phyloP scores from a whole-genome alignment of 140 eudicot species.

The Oenanthe javanica region DNA sequence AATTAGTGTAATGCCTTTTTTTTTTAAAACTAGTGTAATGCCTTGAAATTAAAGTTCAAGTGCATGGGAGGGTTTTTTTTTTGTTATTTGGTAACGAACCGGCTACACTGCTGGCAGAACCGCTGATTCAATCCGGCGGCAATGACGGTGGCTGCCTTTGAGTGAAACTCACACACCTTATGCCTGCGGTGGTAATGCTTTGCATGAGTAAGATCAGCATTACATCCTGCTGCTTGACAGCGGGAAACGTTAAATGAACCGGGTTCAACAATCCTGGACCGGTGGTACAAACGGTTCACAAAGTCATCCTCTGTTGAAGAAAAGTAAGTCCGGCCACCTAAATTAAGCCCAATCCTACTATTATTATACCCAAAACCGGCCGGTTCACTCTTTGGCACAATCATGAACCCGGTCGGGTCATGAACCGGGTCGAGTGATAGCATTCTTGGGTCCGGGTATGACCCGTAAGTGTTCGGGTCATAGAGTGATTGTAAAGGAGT shows the following conservation, averaged over 20 bases:
- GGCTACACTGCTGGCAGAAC: constrained; percentile 99
- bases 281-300: constrained; percentile 83
- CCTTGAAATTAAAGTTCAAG: too few species aligned
- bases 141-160: constrained; percentile 94
- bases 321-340: constrained; percentile 93
- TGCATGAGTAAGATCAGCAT: constrained; percentile 89
- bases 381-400: constrained; percentile 73
- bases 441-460: constrained; percentile 26
- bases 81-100: constrained; percentile 24
- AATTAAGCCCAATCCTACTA: constrained; percentile 76
- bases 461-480: constrained; percentile 64
- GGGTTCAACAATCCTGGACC: constrained; percentile 64
- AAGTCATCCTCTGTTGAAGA: constrained; percentile 84
- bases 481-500: constrained; percentile 38
- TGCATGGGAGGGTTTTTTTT: neutral
- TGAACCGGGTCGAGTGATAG: constrained; percentile 42
- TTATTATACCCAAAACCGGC: constrained; percentile 25
- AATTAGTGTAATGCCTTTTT: too few species aligned
- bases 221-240: constrained; percentile 96
- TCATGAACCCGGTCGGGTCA: constrained; percentile 45
- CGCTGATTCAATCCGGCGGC: constrained; percentile 94
- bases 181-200: constrained; percentile 98
- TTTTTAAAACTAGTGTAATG: neutral
- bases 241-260: constrained; percentile 58
- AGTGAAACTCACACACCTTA: constrained; percentile 97